Evolutionary conservation across 2,329 filamentous ascomycete species (phyloP).

Genomic region (Penicillium polonicum): DNA sequence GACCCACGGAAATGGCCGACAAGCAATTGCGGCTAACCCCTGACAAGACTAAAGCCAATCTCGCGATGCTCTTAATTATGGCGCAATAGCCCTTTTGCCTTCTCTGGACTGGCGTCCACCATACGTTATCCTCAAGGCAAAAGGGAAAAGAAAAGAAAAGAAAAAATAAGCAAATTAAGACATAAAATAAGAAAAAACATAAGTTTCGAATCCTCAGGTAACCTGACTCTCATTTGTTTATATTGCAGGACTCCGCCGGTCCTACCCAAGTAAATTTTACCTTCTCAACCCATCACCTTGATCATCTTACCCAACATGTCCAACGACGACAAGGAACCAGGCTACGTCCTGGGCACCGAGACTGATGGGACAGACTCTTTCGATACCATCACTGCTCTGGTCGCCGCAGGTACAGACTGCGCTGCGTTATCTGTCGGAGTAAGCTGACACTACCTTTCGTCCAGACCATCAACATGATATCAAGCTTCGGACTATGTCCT

Average conservation of each 20-base stretch:
- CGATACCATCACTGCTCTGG: conserved; percentile 22
- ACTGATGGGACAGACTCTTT: conserved; percentile 12
- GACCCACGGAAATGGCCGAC: not conserved
- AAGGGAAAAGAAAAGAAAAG: not conserved
- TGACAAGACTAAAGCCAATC: not conserved
- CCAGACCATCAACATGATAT: conserved; percentile 42
- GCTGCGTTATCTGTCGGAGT: not conserved
- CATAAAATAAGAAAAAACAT: not conserved
- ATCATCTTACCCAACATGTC: conserved; percentile 6
- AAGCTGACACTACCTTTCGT: not conserved
- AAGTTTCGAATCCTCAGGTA: not conserved
- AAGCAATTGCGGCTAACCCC: not conserved
- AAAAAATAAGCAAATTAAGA: not conserved
- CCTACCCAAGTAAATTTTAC: not conserved
- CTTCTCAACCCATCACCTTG: not conserved
- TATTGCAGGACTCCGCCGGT: not conserved
- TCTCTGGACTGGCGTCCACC: not conserved
- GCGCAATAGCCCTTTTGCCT: conserved; percentile 11
- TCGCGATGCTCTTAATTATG: conserved; percentile 22
- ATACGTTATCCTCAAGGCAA: not conserved
- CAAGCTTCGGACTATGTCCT: conserved; percentile 54
- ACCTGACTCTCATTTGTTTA: not conserved
- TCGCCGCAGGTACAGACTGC: conserved; percentile 18
- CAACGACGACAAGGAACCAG: conserved; percentile 14
- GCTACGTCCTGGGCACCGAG: conserved; percentile 11